Evolutionary conservation across 2,329 filamentous ascomycete genomes (phyloP).

Genomic region (Colletotrichum simmondsii): DNA sequence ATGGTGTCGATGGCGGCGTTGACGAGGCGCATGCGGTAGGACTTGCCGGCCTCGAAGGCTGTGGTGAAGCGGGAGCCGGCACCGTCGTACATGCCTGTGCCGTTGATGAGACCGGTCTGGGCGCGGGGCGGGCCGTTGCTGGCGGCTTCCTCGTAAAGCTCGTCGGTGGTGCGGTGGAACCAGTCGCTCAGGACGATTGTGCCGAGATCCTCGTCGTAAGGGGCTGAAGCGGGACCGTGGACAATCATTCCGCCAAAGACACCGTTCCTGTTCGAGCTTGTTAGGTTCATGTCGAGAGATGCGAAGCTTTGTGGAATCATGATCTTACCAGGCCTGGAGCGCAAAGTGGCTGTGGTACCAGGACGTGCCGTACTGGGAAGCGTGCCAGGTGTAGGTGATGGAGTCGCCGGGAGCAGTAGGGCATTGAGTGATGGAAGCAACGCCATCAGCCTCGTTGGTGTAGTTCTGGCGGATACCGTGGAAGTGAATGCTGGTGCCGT

Average conservation of each 20-base stretch:
- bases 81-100: slow-evolving; percentile 49
- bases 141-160: slow-evolving; percentile 44
- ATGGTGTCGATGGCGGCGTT: slow-evolving; percentile 56
- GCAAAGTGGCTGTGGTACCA: slow-evolving; percentile 73
- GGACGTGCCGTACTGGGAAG: slow-evolving; percentile 63
- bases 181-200: slow-evolving; percentile 68
- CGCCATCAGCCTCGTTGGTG: slow-evolving; percentile 67
- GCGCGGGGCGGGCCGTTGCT: slow-evolving; percentile 47
- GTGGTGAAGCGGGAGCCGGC: slow-evolving; percentile 49
- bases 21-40: slow-evolving; percentile 59
- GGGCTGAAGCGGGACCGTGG: slow-evolving; percentile 65
- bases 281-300: slow-evolving; percentile 37
- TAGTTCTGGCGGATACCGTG: slow-evolving; percentile 68
- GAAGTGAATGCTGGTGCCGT: slow-evolving; percentile 64
- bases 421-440: slow-evolving; percentile 60
- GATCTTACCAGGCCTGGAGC: slow-evolving; percentile 53
- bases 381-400: slow-evolving; percentile 67
- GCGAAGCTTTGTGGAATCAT: not conserved
- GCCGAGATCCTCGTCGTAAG: slow-evolving; percentile 74
- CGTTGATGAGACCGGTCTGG: slow-evolving; percentile 59
- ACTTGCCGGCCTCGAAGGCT: slow-evolving; percentile 52
- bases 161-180: slow-evolving; percentile 57
- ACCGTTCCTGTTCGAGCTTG: slow-evolving; percentile 46
- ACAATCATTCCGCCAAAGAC: slow-evolving; percentile 70
- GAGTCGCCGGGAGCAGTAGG: slow-evolving; percentile 61